These are phyloP conservation scores for Fusarium albidum DNA, from an alignment of 2,329 filamentous ascomycete genomes.

Conservation along the genomic window DNA sequence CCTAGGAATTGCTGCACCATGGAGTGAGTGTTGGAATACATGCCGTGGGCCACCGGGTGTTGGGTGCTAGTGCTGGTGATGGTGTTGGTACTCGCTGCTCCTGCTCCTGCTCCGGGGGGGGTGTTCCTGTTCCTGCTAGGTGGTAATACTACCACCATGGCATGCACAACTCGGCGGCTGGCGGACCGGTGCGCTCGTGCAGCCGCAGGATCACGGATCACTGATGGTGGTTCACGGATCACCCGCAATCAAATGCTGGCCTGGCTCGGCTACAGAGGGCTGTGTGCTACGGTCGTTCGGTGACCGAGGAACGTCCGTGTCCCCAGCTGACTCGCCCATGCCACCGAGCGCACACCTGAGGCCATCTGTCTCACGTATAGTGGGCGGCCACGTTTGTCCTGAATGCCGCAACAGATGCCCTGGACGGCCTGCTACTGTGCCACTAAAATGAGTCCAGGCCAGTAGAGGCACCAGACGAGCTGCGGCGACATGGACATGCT, in stretches of 20 bases:
- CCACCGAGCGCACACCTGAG: conserved; percentile 29
- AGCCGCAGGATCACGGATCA: conserved; percentile 43
- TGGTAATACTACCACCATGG: conserved; percentile 4
- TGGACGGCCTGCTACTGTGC: conserved; percentile 14
- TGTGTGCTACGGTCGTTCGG: conserved; percentile 3
- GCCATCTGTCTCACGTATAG: conserved; percentile 34
- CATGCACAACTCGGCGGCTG: conserved; percentile 32
- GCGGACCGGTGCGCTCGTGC: conserved; percentile 48
- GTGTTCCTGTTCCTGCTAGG: too few relatives aligned
- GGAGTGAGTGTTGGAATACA: conserved; percentile 6
- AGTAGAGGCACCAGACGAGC: background rate
- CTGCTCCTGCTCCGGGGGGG: background rate
- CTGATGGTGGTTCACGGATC: conserved; percentile 33
- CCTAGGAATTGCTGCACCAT: conserved; percentile 15
- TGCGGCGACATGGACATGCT: background rate
- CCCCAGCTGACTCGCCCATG: conserved; percentile 19
- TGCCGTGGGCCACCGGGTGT: conserved; percentile 11
- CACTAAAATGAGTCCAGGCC: background rate
- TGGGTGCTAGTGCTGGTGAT: too few relatives aligned
- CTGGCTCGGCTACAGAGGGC: conserved; percentile 22
- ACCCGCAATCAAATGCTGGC: conserved; percentile 45
- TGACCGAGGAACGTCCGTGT: conserved; percentile 22
- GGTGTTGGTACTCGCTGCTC: background rate
- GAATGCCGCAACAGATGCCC: conserved; percentile 16
- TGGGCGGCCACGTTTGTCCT: conserved; percentile 40